Base-by-base conservation (phyloP, 805 yeast genomes). In the Candida koratica region DNA sequence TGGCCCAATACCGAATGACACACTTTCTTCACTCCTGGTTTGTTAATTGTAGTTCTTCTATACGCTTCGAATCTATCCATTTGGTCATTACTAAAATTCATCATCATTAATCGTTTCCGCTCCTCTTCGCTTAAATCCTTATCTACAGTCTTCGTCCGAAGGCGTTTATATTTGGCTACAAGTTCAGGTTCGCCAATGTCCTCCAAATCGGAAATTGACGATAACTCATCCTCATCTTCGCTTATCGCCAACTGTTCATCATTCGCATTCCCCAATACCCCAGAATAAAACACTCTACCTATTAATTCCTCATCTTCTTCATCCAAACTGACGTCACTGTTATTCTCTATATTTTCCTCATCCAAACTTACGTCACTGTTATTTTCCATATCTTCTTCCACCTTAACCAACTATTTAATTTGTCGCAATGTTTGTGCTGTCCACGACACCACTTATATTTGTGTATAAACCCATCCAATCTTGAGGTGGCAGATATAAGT, bases 31-130 rank as follows among this genome's bases (percentile, higher is more conserved):
- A 90, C 83, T 3, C 89, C 84, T 3, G 79, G 73, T 42, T 82
- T 79, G 43, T 66, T 67, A 9, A 67, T 53, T 3, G 63, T 64
- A 26, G 95, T 81, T 47, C 97, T 69, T 45, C 96, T 72, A 58
- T 79, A 88, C 15, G 83, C 84, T 55, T 88, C 96, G 57, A 87
- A 90, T 34, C 96, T 61, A 39, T 81, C 79, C 79, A 84, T 80
- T 53, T 90, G 97, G 18, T 79, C 84, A n/a, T 75, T 75, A 45
- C 83, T 82, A 55, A 90, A 75, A 44, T 79, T 77, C 14, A 85
- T 76, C 40, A 88, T 73, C 44, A 89, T 64, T 17, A 87, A 51
- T 37, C 79, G 67, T 37, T 76, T 70, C 39, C 72, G 67, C 27
- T 82, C 85, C 43, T 79, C 81, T 36, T 76, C 70, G 15, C 48